Conservation (phyloP, 225 moss, liverwort and hornwort species). For the Physcomitrium patens region DNA sequence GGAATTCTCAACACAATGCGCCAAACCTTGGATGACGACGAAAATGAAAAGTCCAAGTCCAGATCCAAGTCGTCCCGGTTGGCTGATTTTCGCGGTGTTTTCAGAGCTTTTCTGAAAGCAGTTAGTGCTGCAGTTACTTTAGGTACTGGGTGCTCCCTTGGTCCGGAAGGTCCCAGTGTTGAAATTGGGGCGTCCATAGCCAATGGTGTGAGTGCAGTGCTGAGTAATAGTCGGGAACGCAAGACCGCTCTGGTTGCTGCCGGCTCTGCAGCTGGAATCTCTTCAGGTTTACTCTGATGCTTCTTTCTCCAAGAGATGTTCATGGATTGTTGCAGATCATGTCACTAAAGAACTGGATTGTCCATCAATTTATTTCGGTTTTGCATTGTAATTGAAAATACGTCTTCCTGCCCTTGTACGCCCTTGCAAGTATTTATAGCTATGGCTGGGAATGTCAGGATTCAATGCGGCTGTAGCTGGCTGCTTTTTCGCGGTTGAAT, state of each 20-base stretch:
- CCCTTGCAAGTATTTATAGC: constrained; percentile 21
- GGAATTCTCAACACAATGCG: constrained; percentile 82
- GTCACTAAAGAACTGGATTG: constrained; percentile 6
- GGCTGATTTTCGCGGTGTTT: constrained; percentile 59
- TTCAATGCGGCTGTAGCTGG: constrained; percentile 99
- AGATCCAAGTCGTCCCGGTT: constrained; percentile 29
- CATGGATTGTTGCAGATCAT: not conserved
- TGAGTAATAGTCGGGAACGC: constrained; percentile 82
- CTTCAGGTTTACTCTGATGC: constrained; percentile 67
- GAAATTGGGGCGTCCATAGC: constrained; percentile 98
- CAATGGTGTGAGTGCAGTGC: constrained; percentile 73
- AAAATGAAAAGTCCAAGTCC: constrained; percentile 28
- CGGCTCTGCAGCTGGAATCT: constrained; percentile 97
- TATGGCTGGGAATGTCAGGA: constrained; percentile 50
- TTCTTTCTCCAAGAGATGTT: constrained; percentile 1
- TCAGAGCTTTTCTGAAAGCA: constrained; percentile 75
- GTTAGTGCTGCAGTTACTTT: constrained; percentile 82
- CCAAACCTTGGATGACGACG: constrained; percentile 41
- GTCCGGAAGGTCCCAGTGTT: constrained; percentile 98
- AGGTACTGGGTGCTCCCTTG: constrained; percentile 91
- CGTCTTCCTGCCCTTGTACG: not conserved
- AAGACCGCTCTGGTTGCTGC: constrained; percentile 88
- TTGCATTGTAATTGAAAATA: not conserved
- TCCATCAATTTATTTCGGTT: not conserved
- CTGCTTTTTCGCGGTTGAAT: constrained; percentile 95